Evolutionary conservation across 768 basidiomycete species (phyloP), one percentile per base, ranked within the genome.

Genomic region (Ramaria sp.): DNA sequence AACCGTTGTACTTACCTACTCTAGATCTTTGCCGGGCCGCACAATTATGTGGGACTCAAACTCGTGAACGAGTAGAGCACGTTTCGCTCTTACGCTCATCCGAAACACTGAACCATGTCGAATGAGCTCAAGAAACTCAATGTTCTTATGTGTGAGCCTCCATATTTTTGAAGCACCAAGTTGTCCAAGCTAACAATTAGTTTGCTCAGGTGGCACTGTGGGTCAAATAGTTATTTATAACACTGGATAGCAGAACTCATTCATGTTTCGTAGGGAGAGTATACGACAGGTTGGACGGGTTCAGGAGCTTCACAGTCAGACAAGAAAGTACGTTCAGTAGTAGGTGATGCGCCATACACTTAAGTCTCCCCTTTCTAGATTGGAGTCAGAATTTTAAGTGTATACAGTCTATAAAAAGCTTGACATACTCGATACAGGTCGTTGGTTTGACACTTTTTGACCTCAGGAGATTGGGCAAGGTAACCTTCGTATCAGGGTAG

Each of bases 291-390:
- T 67, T 95, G 89, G 88, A 91, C 89, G 10, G 83, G 82, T 12
- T 81, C 86, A 38, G 92, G 92, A n/a, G 90, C 88, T 43, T 94
- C 91, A 15, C 90, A 84, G 66, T 94, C 91, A 5, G 93, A 95
- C 73, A 95, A 95, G 73, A 96, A 92, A 78, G 90, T 87, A 57
- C 27, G 27, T 27, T 27, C 5, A n/a, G 3, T 27, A 5, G 27
- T 27, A 27, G 27, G 27, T 5, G 27, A 27, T 27, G 27, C 27
- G 5, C 27, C 3, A 27, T 5, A 27, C 27, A 27, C 27, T 27
- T 5, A 27, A 42, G 34, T 37, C 27, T 17, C 37, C 20, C 51
- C 42, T 64, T 39, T 31, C 10, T 60, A 87, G 86, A 86, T 87
- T 64, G 85, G 86, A 53, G 86, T 86, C 69, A 59, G 65, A 39